Base-by-base conservation (phyloP, 495 filamentous ascomycete species). In the Thermothielavioides terrestris region DNA sequence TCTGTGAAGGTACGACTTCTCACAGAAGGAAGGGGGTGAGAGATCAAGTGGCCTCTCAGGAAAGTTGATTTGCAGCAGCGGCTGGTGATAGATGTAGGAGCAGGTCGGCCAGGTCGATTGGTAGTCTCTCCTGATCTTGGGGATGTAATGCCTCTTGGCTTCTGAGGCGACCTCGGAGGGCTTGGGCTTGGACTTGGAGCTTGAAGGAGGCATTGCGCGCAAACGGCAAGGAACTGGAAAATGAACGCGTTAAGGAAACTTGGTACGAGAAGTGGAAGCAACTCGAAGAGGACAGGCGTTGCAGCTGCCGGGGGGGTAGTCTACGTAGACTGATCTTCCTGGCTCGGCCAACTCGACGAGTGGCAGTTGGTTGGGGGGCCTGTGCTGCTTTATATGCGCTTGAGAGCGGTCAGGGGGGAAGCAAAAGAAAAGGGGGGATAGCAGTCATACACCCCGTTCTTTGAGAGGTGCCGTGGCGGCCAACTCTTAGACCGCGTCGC, bases 141-240 rank as follows among this genome's bases (percentile, higher is more conserved):
- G 81, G 27, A 84, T 79, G 58, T 77, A 84, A 17, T 68, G 67
- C 55, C 68, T 77, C 66, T 85, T 85, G 22, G 82, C 79, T 62
- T 86, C 81, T 2, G 79, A 74, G 31, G 82, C 83, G 28, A 86
- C 80, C 42, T 86, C 83, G 18, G 80, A 80, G 15, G 83, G 80
- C 68, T 83, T 84, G 30, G 76, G 76, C 61, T 78, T 80, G 32
- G 64, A 71, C 34, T 60, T 59, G 46, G 61, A 60, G 38, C 49
- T 60, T 20, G 56, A 51, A 31, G 70, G 56, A 58, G 81, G 80
- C 81, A 85, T 84, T 27, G 52, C 56, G 49, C 17, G n/a, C n/a
- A n/a, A n/a, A n/a, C n/a, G n/a, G n/a, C n/a, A n/a, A n/a, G n/a
- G n/a, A n/a, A n/a, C n/a, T n/a, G n/a, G n/a, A n/a, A n/a, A n/a